Conservation (phyloP, 2,329 filamentous ascomycete genomes). For the Fusarium sp. region DNA sequence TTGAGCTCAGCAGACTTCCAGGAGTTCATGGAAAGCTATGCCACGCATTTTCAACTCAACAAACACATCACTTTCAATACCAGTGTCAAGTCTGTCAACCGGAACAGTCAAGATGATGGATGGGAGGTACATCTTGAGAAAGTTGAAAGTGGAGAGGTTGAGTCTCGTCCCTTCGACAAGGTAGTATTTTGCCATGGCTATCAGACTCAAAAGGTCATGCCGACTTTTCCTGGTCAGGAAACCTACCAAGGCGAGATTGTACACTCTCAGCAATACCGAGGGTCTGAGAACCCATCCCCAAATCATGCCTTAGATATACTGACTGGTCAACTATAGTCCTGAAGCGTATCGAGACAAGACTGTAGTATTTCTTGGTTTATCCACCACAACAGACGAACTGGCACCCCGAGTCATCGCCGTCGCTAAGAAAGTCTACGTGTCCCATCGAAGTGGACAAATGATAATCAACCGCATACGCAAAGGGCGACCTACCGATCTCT, state of each 20-base stretch:
- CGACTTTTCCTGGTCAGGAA: slow-evolving; percentile 13
- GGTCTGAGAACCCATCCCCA: not conserved
- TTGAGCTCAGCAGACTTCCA: slow-evolving; percentile 20
- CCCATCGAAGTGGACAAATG: slow-evolving; percentile 26
- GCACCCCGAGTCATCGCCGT: not conserved
- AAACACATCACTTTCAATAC: slow-evolving; percentile 18
- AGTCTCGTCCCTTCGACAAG: slow-evolving; percentile 18
- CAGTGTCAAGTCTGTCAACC: not conserved
- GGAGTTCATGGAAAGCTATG: slow-evolving; percentile 31
- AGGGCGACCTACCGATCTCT: slow-evolving; percentile 8
- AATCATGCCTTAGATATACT: accelerated
- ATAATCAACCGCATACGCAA: slow-evolving; percentile 18
- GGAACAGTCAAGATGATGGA: slow-evolving; percentile 1
- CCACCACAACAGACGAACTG: slow-evolving; percentile 24
- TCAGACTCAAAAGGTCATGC: slow-evolving; percentile 24
- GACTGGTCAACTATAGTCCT: not conserved
- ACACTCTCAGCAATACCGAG: slow-evolving; percentile 31
- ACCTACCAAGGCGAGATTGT: slow-evolving; percentile 9
- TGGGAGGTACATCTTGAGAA: slow-evolving; percentile 21
- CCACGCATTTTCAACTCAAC: slow-evolving; percentile 5
- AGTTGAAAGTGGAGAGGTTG: not conserved
- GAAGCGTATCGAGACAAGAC: slow-evolving; percentile 7
- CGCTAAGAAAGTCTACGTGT: slow-evolving; percentile 28
- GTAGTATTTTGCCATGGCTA: slow-evolving; percentile 33
- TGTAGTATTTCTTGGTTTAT: slow-evolving; percentile 19